Evolutionary conservation across 1,139 yeast species (phyloP).

Genomic region (Candida mesenterica): DNA sequence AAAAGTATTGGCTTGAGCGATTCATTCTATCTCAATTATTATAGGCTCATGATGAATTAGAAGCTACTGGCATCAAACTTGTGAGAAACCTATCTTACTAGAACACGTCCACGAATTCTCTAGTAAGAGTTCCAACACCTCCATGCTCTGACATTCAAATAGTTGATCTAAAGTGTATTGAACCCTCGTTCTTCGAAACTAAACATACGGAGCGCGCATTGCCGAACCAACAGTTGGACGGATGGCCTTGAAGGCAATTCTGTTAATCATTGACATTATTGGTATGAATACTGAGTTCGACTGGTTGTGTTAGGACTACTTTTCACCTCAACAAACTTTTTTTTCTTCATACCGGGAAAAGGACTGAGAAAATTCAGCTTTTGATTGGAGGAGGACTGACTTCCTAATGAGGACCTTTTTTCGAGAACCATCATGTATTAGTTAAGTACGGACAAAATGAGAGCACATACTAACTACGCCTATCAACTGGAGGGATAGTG

Average conservation of each 20-base stretch:
- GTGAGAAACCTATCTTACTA: too few relatives aligned
- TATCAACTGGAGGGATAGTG: too few relatives aligned
- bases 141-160: too few relatives aligned
- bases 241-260: constrained; percentile 48
- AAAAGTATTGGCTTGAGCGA: too few relatives aligned
- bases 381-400: constrained; percentile 41
- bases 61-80: too few relatives aligned
- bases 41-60: too few relatives aligned
- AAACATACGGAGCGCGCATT: constrained; percentile 46
- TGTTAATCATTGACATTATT: constrained; percentile 45
- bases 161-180: too few relatives aligned
- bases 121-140: too few relatives aligned
- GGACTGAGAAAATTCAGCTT: constrained; percentile 21
- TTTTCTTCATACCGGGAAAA: constrained; percentile 8
- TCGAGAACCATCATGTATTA: neutral
- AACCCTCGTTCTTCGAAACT: neutral
- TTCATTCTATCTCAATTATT: too few relatives aligned
- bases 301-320: constrained; percentile 3
- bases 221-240: constrained; percentile 40
- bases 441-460: neutral
- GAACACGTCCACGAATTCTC: too few relatives aligned
- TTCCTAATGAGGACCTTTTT: constrained; percentile 30
- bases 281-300: constrained; percentile 9
- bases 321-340: constrained; percentile 9
- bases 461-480: too few relatives aligned